Percentiles rank a stretch among this genome's conserved stretches.
These are phyloP conservation scores for Oryza punctata DNA, from an alignment of 176 grass and related monocot genomes.

Conservation along the genomic window DNA sequence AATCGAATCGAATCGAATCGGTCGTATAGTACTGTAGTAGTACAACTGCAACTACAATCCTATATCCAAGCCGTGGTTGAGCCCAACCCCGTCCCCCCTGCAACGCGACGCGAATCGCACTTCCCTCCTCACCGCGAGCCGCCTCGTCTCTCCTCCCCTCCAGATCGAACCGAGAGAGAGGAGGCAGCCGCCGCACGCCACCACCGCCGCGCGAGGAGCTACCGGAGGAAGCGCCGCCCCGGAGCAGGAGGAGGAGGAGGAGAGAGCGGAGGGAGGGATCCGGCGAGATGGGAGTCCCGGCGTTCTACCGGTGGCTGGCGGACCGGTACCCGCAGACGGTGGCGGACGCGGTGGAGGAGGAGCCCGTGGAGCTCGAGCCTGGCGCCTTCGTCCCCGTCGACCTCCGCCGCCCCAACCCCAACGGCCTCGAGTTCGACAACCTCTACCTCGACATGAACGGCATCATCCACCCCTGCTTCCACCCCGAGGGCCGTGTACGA, in stretches of 20 bases:
- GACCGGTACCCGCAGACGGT: conserved; percentile 81
- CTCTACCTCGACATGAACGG: conserved; percentile 97
- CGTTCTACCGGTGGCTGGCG: conserved; percentile 97
- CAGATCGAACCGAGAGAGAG: conserved; percentile 45
- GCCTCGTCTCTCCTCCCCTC: background rate
- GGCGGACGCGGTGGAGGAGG: conserved; percentile 80
- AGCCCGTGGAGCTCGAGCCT: conserved; percentile 60
- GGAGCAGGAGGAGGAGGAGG: conserved; percentile 34
- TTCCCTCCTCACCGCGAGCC: conserved; percentile 3
- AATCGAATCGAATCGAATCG: too few species aligned
- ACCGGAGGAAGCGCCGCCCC: conserved; percentile 36
- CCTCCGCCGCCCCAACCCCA: conserved; percentile 77
- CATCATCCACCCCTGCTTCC: conserved; percentile 98
- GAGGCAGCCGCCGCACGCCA: conserved; percentile 15
- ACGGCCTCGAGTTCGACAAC: conserved; percentile 97
- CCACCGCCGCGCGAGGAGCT: conserved; percentile 25
- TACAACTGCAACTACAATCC: too few species aligned
- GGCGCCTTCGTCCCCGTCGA: conserved; percentile 79
- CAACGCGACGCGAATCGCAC: background rate
- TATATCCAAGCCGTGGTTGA: background rate
- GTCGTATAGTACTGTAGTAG: too few species aligned
- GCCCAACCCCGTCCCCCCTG: background rate
- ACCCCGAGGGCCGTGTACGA: conserved; percentile 83
- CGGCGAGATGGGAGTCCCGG: conserved; percentile 85
- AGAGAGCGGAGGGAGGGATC: conserved; percentile 2